These are phyloP conservation scores for Ophiostoma fasciatum DNA, from an alignment of 2,329 filamentous ascomycete species.

Conservation along the genomic window DNA sequence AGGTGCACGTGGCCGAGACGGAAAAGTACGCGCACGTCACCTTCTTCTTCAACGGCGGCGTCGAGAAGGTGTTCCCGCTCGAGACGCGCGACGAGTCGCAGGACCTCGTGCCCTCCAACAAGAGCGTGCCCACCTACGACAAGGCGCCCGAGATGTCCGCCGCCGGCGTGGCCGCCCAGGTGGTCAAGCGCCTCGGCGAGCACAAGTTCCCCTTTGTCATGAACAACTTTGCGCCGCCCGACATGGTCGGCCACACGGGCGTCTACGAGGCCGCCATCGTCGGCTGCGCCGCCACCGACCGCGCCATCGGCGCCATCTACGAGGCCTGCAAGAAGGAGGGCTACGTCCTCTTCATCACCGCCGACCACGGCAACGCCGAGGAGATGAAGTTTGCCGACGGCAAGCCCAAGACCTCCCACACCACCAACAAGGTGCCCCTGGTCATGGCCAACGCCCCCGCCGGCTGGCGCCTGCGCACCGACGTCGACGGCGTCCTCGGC, in stretches of 20 bases:
- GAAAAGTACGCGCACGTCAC: conserved; percentile 99
- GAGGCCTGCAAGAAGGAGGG: conserved; percentile 87
- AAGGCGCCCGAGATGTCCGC: conserved; percentile 92
- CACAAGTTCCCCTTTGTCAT: conserved; percentile 91
- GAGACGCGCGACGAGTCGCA: conserved; percentile 77
- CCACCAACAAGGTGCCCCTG: conserved; percentile 93
- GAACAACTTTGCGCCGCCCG: conserved; percentile 99
- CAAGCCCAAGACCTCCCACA: conserved; percentile 96
- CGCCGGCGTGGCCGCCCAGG: conserved; percentile 75
- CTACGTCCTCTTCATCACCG: conserved; percentile 88
- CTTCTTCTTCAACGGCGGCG: conserved; percentile 99
- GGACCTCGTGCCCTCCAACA: conserved; percentile 75
- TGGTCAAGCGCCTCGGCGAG: conserved; percentile 72
- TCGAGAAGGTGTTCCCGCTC: conserved; percentile 88
- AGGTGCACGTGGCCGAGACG: conserved; percentile 95
- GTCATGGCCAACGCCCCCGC: conserved; percentile 94
- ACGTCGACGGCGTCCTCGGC: conserved; percentile 70
- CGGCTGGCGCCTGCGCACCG: conserved; percentile 72
- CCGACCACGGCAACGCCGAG: conserved; percentile 96
- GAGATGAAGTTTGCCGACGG: conserved; percentile 97
- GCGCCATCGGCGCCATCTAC: conserved; percentile 82
- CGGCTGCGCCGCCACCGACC: conserved; percentile 75
- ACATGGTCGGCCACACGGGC: conserved; percentile 98
- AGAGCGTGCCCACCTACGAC: conserved; percentile 84
- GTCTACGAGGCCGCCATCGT: conserved; percentile 89